Conservation (phyloP, 164 flowering plant species). For the Chimonanthus salicifolius region DNA sequence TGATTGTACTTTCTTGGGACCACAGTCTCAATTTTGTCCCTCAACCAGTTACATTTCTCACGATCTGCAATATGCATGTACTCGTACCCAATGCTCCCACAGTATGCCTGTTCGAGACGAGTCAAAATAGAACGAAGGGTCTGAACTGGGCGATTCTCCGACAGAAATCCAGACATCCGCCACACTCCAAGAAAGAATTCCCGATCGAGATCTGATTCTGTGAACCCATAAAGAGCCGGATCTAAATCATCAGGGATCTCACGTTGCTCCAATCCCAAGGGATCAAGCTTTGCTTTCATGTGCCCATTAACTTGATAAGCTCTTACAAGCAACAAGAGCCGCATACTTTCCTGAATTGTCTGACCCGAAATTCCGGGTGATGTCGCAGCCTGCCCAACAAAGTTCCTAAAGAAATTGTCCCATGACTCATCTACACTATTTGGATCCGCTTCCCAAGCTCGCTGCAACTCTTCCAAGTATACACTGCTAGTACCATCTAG, state of each 20-base stretch:
- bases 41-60: constrained; percentile 90
- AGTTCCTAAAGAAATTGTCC: constrained; percentile 96
- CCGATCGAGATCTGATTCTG: constrained; percentile 88
- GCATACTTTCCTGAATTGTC: constrained; percentile 96
- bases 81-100: constrained; percentile 89
- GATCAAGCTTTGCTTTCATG: constrained; percentile 90
- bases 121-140: constrained; percentile 79
- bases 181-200: constrained; percentile 94
- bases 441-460: constrained; percentile 95
- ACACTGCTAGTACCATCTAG: constrained; percentile 95
- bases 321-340: constrained; percentile 80
- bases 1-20: constrained; percentile 55
- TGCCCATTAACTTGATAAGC: constrained; percentile 97
- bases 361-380: constrained; percentile 94
- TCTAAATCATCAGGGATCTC: constrained; percentile 72
- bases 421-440: constrained; percentile 95
- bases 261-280: constrained; percentile 64
- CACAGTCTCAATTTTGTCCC: constrained; percentile 93
- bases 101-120: constrained; percentile 92
- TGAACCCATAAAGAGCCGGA: constrained; percentile 75
- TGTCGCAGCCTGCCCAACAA: constrained; percentile 83
- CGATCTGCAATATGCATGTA: constrained; percentile 96
- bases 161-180: constrained; percentile 89
- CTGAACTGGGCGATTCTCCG: constrained; percentile 94
- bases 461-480: constrained; percentile 88